These are phyloP conservation scores for Kwoniella bestiolae DNA, from an alignment of 768 basidiomycete genomes.

Conservation along the genomic window DNA sequence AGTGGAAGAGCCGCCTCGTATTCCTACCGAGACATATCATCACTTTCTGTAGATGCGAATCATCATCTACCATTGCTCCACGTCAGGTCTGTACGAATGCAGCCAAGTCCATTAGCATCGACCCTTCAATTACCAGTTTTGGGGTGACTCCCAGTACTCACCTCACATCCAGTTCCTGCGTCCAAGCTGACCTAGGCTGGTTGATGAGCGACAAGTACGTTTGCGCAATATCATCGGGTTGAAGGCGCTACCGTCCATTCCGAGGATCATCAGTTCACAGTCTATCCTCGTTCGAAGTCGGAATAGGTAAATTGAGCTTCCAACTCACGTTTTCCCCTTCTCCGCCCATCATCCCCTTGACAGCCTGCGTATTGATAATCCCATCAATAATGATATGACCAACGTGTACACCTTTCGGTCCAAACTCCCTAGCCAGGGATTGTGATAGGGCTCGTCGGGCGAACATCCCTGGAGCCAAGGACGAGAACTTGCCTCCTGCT, in stretches of 20 bases:
- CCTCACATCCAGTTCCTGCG: slow-evolving; percentile 52
- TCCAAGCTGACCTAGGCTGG: slow-evolving; percentile 48
- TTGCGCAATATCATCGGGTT: slow-evolving; percentile 48
- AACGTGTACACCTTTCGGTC: slow-evolving; percentile 54
- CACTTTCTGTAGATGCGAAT: background rate
- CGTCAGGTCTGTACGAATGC: background rate
- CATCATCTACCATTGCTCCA: slow-evolving; percentile 1
- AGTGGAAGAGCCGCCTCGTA: too few relatives aligned
- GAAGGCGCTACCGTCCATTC: slow-evolving; percentile 12
- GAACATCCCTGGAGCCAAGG: slow-evolving; percentile 47
- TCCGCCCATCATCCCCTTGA: slow-evolving; percentile 33
- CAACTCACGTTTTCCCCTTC: slow-evolving; percentile 29
- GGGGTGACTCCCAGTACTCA: slow-evolving; percentile 20
- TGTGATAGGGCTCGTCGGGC: slow-evolving; percentile 45
- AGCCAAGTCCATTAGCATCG: too few relatives aligned
- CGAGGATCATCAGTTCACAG: slow-evolving; percentile 1
- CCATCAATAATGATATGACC: slow-evolving; percentile 54
- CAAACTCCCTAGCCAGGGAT: slow-evolving; percentile 55
- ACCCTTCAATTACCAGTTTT: too few relatives aligned
- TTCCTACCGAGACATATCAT: too few relatives aligned
- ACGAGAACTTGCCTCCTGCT: slow-evolving; percentile 32
- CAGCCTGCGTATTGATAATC: slow-evolving; percentile 37
- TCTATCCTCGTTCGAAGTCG: too few relatives aligned
- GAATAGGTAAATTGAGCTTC: background rate
- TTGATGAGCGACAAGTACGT: slow-evolving; percentile 40